These are phyloP conservation scores for Aurantiochytrium sp. DNA, from an alignment of 108 stramenopile genomes.

Conservation along the genomic window DNA sequence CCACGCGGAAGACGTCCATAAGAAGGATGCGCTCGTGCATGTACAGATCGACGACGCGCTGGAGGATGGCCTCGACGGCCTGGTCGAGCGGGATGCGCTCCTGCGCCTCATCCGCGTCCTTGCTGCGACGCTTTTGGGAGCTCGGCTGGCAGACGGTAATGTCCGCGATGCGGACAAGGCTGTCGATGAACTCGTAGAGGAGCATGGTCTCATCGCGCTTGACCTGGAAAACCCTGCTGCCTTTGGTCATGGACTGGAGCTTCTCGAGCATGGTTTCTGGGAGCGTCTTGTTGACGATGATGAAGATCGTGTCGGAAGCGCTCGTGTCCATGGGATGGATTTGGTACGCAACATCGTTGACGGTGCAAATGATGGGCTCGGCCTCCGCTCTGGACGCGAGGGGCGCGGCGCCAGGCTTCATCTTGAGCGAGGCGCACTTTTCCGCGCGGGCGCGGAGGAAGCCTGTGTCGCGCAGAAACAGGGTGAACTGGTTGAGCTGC, in stretches of 20 bases:
- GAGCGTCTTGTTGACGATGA: neutral
- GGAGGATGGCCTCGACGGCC: neutral
- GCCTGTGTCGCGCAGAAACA: neutral
- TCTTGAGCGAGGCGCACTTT: too few species aligned
- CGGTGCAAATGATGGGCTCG: neutral
- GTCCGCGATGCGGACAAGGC: neutral
- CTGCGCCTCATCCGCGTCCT: too few species aligned
- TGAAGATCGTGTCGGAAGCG: neutral
- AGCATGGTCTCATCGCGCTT: neutral
- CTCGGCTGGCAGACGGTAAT: neutral
- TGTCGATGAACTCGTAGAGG: neutral
- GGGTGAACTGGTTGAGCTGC: conserved; percentile 15
- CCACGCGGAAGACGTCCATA: neutral
- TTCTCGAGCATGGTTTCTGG: neutral
- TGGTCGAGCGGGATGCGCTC: neutral
- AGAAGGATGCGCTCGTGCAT: conserved; percentile 2
- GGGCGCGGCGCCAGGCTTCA: too few species aligned
- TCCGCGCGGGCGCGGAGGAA: neutral
- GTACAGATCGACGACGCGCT: neutral
- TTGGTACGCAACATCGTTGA: neutral
- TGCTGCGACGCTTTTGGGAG: neutral
- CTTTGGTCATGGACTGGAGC: neutral
- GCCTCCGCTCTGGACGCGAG: neutral
- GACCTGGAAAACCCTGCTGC: neutral
- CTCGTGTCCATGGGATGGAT: neutral